phyloP scores from a whole-genome alignment of 306 rosid species.

The Oxytropis ochrocephala region DNA sequence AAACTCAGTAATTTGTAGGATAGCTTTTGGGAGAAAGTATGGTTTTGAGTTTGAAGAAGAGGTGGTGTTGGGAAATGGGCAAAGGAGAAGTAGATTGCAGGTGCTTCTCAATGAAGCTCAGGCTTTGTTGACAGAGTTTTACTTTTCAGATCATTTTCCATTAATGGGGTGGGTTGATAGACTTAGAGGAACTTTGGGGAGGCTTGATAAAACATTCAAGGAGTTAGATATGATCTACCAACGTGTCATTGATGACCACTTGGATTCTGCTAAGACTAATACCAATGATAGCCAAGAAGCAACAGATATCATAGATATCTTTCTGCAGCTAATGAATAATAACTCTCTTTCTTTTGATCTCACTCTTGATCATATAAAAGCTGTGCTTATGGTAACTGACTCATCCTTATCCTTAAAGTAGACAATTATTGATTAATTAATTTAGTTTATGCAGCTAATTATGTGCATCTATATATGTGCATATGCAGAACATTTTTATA shows the following conservation, averaged over 20 bases:
- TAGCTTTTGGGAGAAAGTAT: conserved; percentile 41
- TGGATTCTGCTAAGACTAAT: background rate
- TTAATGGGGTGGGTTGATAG: conserved; percentile 48
- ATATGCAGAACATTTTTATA: background rate
- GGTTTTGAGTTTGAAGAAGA: conserved; percentile 6
- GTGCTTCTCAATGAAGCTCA: conserved; percentile 31
- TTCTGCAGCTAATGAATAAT: conserved; percentile 1
- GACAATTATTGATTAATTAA: too few species aligned
- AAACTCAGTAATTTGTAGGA: conserved; percentile 23
- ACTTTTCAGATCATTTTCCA: conserved; percentile 34
- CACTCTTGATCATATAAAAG: conserved; percentile 30
- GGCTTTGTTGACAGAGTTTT: conserved; percentile 22
- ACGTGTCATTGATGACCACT: conserved; percentile 28
- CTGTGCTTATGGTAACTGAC: conserved; percentile 29
- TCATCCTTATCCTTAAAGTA: background rate
- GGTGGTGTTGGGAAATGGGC: background rate
- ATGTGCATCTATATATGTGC: too few species aligned
- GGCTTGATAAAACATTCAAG: conserved; percentile 26
- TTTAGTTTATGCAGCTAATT: too few species aligned
- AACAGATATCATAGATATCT: conserved; percentile 19
- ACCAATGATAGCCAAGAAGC: background rate
- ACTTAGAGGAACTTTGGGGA: conserved; percentile 9
- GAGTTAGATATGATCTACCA: conserved; percentile 41
- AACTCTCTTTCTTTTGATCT: conserved; percentile 18
- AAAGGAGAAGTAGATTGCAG: conserved; percentile 22